phyloP scores from a whole-genome alignment of 2,329 filamentous ascomycete species.

The Cryphonectria nitschkei region DNA sequence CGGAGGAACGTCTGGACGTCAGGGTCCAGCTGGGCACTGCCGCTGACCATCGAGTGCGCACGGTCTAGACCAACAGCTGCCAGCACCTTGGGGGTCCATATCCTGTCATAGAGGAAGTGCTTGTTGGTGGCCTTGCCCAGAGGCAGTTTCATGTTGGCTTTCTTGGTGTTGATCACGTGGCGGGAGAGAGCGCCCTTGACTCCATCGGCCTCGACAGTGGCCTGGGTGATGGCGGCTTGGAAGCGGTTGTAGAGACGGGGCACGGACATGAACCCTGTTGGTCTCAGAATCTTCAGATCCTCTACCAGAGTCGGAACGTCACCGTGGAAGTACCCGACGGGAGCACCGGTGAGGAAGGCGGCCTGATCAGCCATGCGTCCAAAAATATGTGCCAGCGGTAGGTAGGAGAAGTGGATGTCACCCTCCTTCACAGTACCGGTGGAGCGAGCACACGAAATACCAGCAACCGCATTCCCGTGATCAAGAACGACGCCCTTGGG shows the following conservation, averaged over 20 bases:
- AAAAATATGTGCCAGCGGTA: constrained; percentile 94
- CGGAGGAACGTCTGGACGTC: constrained; percentile 87
- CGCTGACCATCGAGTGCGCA: constrained; percentile 75
- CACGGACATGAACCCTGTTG: constrained; percentile 84
- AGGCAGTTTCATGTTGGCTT: constrained; percentile 74
- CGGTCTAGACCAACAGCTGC: constrained; percentile 81
- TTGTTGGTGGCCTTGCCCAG: constrained; percentile 76
- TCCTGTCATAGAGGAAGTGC: constrained; percentile 78
- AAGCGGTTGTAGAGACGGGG: constrained; percentile 92
- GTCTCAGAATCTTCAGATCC: constrained; percentile 84
- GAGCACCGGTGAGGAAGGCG: constrained; percentile 70
- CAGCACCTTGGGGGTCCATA: constrained; percentile 88
- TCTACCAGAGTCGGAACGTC: constrained; percentile 86
- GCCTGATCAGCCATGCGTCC: constrained; percentile 82
- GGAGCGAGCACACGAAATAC: constrained; percentile 63
- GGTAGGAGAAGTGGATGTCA: constrained; percentile 80
- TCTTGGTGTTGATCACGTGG: constrained; percentile 78
- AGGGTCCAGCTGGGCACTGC: constrained; percentile 89
- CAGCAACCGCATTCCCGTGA: constrained; percentile 79
- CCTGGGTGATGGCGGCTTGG: constrained; percentile 77
- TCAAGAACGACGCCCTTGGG: constrained; percentile 85
- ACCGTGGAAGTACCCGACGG: constrained; percentile 92
- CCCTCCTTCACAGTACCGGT: constrained; percentile 52
- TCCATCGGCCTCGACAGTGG: constrained; percentile 78
- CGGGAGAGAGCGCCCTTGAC: constrained; percentile 81